Evolutionary conservation across 208 protist species (phyloP).

Genomic region (Trichomonas vaginalis): DNA sequence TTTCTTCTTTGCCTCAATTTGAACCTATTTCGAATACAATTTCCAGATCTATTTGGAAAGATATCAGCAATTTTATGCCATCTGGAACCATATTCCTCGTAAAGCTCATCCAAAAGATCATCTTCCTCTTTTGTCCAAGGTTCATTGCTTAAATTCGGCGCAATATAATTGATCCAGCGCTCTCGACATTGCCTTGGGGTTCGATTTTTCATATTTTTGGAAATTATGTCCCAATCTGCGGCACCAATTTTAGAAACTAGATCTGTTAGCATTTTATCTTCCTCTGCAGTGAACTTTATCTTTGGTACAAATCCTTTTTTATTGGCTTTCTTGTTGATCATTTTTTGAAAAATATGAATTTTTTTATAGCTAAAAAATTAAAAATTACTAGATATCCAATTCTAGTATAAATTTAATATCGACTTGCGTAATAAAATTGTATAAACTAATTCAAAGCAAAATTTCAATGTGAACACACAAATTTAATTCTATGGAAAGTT

Average conservation of each 20-base stretch:
- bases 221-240: neutral
- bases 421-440: no score
- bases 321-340: neutral
- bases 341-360: neutral
- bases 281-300: neutral
- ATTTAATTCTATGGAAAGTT: no score
- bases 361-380: no score
- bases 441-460: no score
- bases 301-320: neutral
- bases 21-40: neutral
- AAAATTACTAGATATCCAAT: no score
- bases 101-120: neutral
- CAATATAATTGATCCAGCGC: neutral
- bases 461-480: no score
- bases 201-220: neutral
- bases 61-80: neutral
- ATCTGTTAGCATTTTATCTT: neutral
- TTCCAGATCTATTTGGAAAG: neutral
- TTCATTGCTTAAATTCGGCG: neutral
- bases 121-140: neutral
- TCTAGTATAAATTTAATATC: no score
- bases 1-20: neutral
- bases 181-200: neutral
- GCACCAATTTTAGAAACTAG: neutral
- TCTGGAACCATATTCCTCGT: neutral